These are phyloP conservation scores for Cenchrus americanus DNA, from an alignment of 176 grass and related monocot species.

Conservation along the genomic window DNA sequence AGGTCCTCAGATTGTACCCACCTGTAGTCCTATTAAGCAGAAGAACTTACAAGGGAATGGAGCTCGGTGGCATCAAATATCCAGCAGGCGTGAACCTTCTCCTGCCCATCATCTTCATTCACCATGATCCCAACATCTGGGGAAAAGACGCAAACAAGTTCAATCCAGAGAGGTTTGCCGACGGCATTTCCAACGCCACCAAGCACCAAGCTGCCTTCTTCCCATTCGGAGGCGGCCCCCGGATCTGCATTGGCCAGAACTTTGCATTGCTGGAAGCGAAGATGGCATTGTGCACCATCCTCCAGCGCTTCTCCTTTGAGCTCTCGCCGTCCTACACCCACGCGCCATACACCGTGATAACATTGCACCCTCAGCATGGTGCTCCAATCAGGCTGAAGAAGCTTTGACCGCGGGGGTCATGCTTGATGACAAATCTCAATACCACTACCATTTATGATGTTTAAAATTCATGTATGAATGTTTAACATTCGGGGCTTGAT, in stretches of 20 bases:
- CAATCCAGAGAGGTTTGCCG: conserved; percentile 69
- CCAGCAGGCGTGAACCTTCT: conserved; percentile 60
- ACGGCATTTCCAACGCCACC: conserved; percentile 64
- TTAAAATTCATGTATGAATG: background rate
- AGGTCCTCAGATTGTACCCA: conserved; percentile 74
- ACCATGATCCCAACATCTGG: conserved; percentile 71
- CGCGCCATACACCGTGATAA: conserved; percentile 52
- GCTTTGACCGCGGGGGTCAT: conserved; percentile 31
- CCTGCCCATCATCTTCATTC: conserved; percentile 51
- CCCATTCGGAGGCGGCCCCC: conserved; percentile 70
- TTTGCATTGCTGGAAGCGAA: conserved; percentile 72
- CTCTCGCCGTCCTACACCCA: conserved; percentile 68
- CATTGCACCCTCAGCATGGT: conserved; percentile 73
- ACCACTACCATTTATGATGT: background rate
- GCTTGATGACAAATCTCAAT: background rate
- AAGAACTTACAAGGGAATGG: conserved; percentile 57
- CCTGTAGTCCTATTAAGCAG: conserved; percentile 34
- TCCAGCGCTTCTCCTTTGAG: conserved; percentile 72
- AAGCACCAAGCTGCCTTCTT: conserved; percentile 60
- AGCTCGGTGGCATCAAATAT: conserved; percentile 57
- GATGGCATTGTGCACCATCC: conserved; percentile 65
- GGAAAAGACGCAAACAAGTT: conserved; percentile 61
- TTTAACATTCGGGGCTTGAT: background rate
- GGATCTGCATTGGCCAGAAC: conserved; percentile 74
- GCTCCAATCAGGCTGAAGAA: conserved; percentile 62